These are phyloP conservation scores for Sporopachydermia cereana DNA, from an alignment of 1,139 yeast genomes.

Conservation along the genomic window DNA sequence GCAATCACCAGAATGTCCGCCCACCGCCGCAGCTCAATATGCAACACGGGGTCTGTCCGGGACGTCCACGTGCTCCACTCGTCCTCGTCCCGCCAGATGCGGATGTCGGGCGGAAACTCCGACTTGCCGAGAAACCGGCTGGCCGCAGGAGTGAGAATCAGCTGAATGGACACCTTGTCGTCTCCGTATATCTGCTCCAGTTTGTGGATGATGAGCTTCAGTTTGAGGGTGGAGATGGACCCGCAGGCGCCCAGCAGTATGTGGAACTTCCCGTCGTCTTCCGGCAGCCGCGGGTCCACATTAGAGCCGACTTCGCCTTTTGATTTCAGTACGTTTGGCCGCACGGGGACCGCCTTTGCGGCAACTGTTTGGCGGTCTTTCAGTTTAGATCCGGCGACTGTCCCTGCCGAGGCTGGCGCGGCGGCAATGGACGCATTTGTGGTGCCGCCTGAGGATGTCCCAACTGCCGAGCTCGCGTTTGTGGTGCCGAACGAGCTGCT, in stretches of 20 bases:
- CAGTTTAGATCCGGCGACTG: conserved; percentile 5
- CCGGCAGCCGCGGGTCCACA: conserved; percentile 72
- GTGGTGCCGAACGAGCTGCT: conserved; percentile 31
- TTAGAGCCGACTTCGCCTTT: conserved; percentile 39
- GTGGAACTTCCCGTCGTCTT: conserved; percentile 85
- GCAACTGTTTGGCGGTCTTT: conserved; percentile 6
- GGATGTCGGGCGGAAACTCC: conserved; percentile 50
- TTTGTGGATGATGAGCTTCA: conserved; percentile 62
- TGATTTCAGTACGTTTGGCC: conserved; percentile 12
- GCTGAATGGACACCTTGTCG: conserved; percentile 65
- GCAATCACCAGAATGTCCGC: conserved; percentile 85
- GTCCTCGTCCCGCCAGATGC: conserved; percentile 81
- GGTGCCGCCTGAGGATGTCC: background rate
- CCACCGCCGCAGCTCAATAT: conserved; percentile 90
- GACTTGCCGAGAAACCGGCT: conserved; percentile 60
- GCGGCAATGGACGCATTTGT: conserved; percentile 6
- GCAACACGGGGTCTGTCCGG: conserved; percentile 84
- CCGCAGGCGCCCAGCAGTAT: conserved; percentile 86
- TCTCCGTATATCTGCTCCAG: conserved; percentile 69
- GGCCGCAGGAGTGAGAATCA: conserved; percentile 72
- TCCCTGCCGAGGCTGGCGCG: conserved; percentile 6
- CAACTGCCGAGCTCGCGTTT: conserved; percentile 7
- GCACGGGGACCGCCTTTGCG: background rate
- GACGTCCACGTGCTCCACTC: conserved; percentile 86
- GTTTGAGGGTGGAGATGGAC: conserved; percentile 66